A percentile compares a stretch with the other conserved stretches of the same genome.
phyloP scores from a whole-genome alignment of 257 asterid species.

The Parsonsia alboflavescens region DNA sequence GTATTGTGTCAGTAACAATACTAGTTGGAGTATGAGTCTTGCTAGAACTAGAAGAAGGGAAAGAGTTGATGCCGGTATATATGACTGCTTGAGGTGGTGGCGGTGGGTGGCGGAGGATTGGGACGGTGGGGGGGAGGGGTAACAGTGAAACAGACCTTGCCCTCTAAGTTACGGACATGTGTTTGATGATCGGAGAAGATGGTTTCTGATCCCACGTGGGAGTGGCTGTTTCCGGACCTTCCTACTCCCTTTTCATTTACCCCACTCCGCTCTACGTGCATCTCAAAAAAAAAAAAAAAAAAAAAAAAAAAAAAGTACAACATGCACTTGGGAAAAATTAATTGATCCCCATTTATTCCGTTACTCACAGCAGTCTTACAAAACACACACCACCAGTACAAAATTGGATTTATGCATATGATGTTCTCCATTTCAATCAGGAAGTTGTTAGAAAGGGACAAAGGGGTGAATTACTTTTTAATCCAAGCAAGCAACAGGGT shows the following conservation, averaged over 20 bases:
- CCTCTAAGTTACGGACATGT: constrained; percentile 48
- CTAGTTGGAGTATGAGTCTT: neutral
- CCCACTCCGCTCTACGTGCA: constrained; percentile 24
- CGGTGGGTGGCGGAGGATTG: neutral
- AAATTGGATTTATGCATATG: neutral
- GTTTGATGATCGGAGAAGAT: constrained; percentile 14
- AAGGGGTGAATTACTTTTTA: neutral
- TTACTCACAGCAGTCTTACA: neutral
- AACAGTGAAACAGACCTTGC: constrained; percentile 29
- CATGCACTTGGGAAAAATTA: constrained; percentile 7
- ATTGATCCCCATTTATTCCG: constrained; percentile 13
- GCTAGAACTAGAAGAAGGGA: neutral
- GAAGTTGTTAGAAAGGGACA: neutral
- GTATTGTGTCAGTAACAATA: neutral
- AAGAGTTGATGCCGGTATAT: neutral
- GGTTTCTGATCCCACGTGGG: constrained; percentile 30
- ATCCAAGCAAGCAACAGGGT: neutral
- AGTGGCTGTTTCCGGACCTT: constrained; percentile 17
- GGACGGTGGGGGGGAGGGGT: neutral
- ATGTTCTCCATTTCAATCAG: neutral
- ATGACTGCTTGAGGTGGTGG: neutral
- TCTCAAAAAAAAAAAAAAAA: neutral
- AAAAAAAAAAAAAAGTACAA: constrained; percentile 20
- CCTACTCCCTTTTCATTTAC: neutral
- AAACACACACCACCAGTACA: neutral